Evolutionary conservation across 1,284 basidiomycete species (phyloP), one percentile per base, ranked within the genome.

Genomic region (Puccinia novopanici): DNA sequence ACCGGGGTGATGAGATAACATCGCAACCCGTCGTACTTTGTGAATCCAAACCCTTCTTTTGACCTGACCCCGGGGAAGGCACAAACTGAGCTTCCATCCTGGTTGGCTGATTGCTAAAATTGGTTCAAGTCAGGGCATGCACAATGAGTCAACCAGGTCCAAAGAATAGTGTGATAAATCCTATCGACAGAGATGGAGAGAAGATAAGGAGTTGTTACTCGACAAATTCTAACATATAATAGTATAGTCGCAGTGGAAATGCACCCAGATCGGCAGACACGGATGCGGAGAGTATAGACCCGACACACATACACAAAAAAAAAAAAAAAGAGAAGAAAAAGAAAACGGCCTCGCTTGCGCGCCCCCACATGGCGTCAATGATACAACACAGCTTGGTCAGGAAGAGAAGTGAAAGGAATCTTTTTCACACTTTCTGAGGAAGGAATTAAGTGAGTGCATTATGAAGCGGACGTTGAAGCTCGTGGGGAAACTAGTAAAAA

Each of bases 371-470:
- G 61, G 30, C 34, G 61, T 17, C 61, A 65, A 42, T 42, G 42
- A 42, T 65, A 65, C 61, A 65, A 65, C 61, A 65, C 61, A 65
- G 61, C 61, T 65, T 65, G 13, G 40, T 19, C 42, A 30, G 48
- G 19, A 34, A 48, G 67, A 8, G 40, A 17, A 45, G 57, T 59
- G 54, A 59, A 59, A 74, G 1, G 54, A 27, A 22, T 13, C 54
- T 59, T 74, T 45, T 34, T 45, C 37, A 74, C 54, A 59, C 40
- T 57, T 61, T 42, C 40, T 55, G 72, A 45, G 72, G 24, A 57
- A 61, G 42, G 27, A 74, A 73, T 57, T 74, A 57, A 59, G 72
- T 65, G 40, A n/a, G 61, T 27, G 72, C 37, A 74, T 40, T 52
- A 40, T 59, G 57, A 45, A 17, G 55, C 42, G 54, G 34, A 45